Base-by-base conservation (phyloP, 208 protist species). In the Acanthamoeba lenticulata region DNA sequence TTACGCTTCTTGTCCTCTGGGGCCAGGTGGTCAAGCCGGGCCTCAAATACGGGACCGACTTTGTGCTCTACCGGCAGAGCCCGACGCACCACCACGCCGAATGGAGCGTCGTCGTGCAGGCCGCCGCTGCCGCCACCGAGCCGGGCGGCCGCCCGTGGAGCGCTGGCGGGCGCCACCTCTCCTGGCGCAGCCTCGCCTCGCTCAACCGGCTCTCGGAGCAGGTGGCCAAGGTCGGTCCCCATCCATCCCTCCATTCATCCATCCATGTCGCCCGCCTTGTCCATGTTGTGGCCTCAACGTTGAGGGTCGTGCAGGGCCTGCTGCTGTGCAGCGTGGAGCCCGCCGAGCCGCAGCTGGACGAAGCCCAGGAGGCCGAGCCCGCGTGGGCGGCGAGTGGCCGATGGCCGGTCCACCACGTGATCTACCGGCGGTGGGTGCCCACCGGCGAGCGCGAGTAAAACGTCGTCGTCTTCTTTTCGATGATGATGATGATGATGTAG, bases 41-140 rank as follows among this genome's bases (percentile, higher is more conserved):
- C 27, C 1, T 90, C 81, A 90, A 90, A 32, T 90, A 47, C 21
- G 81, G 81, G 13, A 90, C 81, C 42, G 81, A 90, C 81, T 90
- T 90, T 29, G 52, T 90, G 49, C 36, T 90, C 7, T 90, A 90
- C 32, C 81, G 81, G 13, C 40, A 57, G 6, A 49, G 81, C 7
- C 81, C 81, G 2, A 49, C 52, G 19, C 34, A 67, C 81, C 15
- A 60, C 49, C 81, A 90, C 34, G 44, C 81, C 52, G 81, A 90
- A 49, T 90, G 81, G 74, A 85, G 74, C 32, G 74, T 85, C 27
- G 42, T 85, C 27, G 74, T 85, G 74, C 74, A 85, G 74, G 74
- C 74, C 38, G 1, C 3, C 6, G n/a, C n/a, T n/a, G 74, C 40
- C 74, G 74, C n/a, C 29, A 42, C 24, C 44, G 72, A 49, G 42